A percentile compares a stretch with the other conserved stretches of the same genome.
Conservation (phyloP, 2,329 filamentous ascomycete genomes). For the Verticillium klebahnii region DNA sequence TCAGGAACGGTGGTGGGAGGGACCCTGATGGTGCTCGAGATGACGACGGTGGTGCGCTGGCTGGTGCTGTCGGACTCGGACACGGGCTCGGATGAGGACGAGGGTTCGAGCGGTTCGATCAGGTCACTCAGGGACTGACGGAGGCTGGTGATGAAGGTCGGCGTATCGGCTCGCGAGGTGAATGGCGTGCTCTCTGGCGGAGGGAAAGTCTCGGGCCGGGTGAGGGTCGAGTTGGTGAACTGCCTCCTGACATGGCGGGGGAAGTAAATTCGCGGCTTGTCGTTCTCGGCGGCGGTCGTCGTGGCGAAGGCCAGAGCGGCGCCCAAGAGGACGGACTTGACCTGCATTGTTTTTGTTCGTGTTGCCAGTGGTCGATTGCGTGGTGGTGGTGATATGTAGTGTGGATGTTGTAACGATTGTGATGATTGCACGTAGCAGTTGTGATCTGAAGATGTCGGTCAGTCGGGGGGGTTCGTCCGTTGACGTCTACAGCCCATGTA, state of each 20-base stretch:
- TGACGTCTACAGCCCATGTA: background rate
- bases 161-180: slow-evolving; percentile 3
- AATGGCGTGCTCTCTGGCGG: slow-evolving; percentile 18
- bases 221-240: slow-evolving; percentile 37
- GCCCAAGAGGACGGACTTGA: slow-evolving; percentile 39
- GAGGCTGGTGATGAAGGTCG: slow-evolving; percentile 10
- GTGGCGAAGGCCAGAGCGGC: slow-evolving; percentile 44
- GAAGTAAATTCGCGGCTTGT: slow-evolving; percentile 52
- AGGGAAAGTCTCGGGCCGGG: slow-evolving; percentile 20
- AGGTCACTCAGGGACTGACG: slow-evolving; percentile 10
- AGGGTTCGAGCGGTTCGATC: background rate
- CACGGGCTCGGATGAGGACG: slow-evolving; percentile 11
- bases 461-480: slow-evolving; percentile 1
- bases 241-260: slow-evolving; percentile 52
- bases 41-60: slow-evolving; percentile 20
- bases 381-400: background rate
- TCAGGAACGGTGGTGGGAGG: slow-evolving; percentile 6
- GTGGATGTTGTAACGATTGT: slow-evolving; percentile 11
- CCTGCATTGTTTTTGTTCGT: slow-evolving; percentile 40
- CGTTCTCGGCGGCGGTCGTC: slow-evolving; percentile 35
- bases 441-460: slow-evolving; percentile 3
- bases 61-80: slow-evolving; percentile 6
- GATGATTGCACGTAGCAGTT: background rate
- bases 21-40: slow-evolving; percentile 19
- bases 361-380: slow-evolving; percentile 3